Evolutionary conservation across 164 flowering plant species (phyloP), one percentile per base, ranked within the genome.

Genomic region (Nymphaea thermarum): DNA sequence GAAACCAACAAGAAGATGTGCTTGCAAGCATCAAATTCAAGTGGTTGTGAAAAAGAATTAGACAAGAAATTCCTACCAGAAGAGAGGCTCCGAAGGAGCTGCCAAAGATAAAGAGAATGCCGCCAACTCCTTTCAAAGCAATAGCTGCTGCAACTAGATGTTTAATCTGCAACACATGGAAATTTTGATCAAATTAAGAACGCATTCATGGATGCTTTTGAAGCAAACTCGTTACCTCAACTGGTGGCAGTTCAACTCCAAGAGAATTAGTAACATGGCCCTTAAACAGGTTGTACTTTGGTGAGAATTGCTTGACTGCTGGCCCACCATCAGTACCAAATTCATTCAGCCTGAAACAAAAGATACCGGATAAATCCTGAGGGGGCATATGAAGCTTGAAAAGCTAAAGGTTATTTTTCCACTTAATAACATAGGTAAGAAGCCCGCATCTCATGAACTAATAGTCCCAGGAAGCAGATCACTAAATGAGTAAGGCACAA

Each of bases 71-170:
- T 53, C 78, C 66, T 2, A 91, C 97, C 93, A 91, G 80, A 43
- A 91, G 86, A 66, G 63, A 81, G 45, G 98, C 96, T 70, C 96
- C 98, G 73, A 86, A 66, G 42, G 83, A 68, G 80, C 82, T 85
- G 70, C 91, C 88, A 63, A 91, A 83, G 65, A 91, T 76, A 65
- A 91, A 91, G 0, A 87, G 77, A 66, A 89, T 47, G 67, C 89
- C 86, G 55, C 97, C 97, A 60, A 85, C 47, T 8, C 87, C 86
- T 67, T 89, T 89, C 65, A 86, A 68, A 64, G 77, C 77, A n/a
- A 87, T 76, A 4, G 76, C 64, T 3, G 80, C 70, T 42, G 84
- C 82, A 43, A 83, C 86, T 18, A 87, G 3, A 43, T 81, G 80
- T 64, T 75, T 79, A 65, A 79, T 79, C 97, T 91, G 86, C 6